phyloP scores from a whole-genome alignment of 192 early-diverging fungal genomes.

The Coemansia sp. region DNA sequence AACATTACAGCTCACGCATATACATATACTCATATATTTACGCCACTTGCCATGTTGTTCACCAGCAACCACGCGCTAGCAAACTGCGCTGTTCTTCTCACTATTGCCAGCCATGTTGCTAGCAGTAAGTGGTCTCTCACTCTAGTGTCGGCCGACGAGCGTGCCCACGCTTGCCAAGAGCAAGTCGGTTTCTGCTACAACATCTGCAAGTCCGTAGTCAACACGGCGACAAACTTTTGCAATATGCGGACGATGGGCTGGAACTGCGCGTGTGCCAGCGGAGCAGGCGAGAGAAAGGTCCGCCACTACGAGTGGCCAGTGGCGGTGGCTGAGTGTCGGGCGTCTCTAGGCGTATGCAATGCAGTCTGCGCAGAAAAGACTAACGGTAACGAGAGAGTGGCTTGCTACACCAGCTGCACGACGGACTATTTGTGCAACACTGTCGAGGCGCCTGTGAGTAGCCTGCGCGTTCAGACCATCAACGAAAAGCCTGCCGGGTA shows the following conservation, averaged over 20 bases:
- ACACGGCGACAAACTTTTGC: slow-evolving; percentile 49
- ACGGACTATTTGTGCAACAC: slow-evolving; percentile 49
- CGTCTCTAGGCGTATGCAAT: slow-evolving; percentile 38
- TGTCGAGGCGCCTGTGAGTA: slow-evolving; percentile 34
- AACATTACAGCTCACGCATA: not conserved
- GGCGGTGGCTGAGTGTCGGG: slow-evolving; percentile 43
- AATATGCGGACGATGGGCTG: slow-evolving; percentile 55
- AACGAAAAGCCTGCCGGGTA: slow-evolving; percentile 46
- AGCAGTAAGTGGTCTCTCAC: slow-evolving; percentile 45
- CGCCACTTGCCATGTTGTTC: not conserved
- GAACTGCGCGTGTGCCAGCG: slow-evolving; percentile 43
- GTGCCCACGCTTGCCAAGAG: slow-evolving; percentile 48
- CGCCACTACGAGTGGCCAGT: slow-evolving; percentile 48
- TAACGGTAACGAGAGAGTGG: slow-evolving; percentile 22
- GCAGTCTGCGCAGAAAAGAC: slow-evolving; percentile 18
- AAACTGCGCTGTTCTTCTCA: slow-evolving; percentile 9
- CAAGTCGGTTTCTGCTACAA: slow-evolving; percentile 57
- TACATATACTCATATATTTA: not conserved
- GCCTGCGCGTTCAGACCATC: slow-evolving; percentile 32
- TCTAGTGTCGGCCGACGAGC: slow-evolving; percentile 38
- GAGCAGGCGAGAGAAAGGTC: slow-evolving; percentile 24
- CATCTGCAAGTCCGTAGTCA: slow-evolving; percentile 34
- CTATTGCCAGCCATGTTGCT: slow-evolving; percentile 4
- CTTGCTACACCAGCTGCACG: slow-evolving; percentile 43
- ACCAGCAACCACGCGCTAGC: not conserved